Base-by-base conservation (phyloP, 768 basidiomycete species). In the Amylocystis lapponica region DNA sequence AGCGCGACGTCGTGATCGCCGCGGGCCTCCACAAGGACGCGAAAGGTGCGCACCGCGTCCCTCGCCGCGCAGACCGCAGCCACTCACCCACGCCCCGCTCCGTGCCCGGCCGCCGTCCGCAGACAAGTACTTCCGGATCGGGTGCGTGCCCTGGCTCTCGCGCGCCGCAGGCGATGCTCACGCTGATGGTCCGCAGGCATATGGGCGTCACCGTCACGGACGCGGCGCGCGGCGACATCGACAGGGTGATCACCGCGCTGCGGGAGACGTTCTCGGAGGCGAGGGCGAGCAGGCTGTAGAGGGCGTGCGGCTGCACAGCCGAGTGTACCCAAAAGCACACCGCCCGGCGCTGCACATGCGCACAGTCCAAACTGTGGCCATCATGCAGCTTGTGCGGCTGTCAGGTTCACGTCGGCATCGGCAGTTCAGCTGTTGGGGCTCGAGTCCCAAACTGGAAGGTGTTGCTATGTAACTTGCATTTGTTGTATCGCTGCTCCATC, bases 61-160 rank as follows among this genome's bases (percentile, higher is more conserved):
- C 30, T 37, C 34, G 17, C 27, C 38, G 36, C 23, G 36, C 22
- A 27, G 19, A 40, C 2, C 21, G 26, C 26, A 22, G 3, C 14
- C 17, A 19, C 17, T 22, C 16, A 13, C 6, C 14, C 16, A 9
- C 33, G 8, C 6, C 16, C 22, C 13, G 27, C 31, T 27, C 39
- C 23, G 4, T n/a, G n/a, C n/a, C n/a, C n/a, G n/a, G n/a, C n/a
- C n/a, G n/a, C n/a, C n/a, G n/a, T n/a, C n/a, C n/a, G n/a, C 49
- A 86, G 86, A 85, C 57, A 84, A 81, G 56, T 95, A 95, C 64
- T 92, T 95, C 83, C 83, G 93, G 39, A 81, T 96, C 41, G 93
- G 92, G 76, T 77, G 46, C 29, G 74, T 16, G 16, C n/a, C n/a
- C n/a, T n/a, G n/a, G n/a, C n/a, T n/a, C n/a, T n/a, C n/a, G n/a